phyloP scores from a whole-genome alignment of 768 basidiomycete genomes.

The Mycena rebaudengoi region DNA sequence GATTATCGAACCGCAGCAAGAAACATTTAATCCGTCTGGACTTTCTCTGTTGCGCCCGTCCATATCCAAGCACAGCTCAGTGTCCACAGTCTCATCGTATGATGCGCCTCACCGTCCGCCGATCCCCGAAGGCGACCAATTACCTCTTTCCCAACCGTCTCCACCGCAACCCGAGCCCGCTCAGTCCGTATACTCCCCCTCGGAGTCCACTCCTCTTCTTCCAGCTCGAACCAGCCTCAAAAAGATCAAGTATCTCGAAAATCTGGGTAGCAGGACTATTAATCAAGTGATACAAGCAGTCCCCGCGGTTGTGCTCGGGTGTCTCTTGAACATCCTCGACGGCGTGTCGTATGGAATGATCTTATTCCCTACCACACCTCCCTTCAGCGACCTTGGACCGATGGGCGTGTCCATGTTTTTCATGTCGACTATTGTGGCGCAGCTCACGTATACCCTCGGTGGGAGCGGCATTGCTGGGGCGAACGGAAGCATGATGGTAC shows the following conservation, averaged over 20 bases:
- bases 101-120: conserved; percentile 22
- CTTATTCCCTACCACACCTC: conserved; percentile 85
- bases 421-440: conserved; percentile 78
- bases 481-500: conserved; percentile 97
- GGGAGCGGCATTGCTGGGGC: conserved; percentile 91
- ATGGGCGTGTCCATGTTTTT: conserved; percentile 98
- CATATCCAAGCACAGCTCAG: conserved; percentile 7
- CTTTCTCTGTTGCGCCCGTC: conserved; percentile 45
- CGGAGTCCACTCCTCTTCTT: conserved; percentile 30
- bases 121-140: conserved; percentile 16
- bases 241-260: conserved; percentile 20
- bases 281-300: conserved; percentile 53
- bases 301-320: conserved; percentile 88
- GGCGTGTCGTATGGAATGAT: conserved; percentile 98
- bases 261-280: conserved; percentile 29
- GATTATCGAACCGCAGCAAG: neutral
- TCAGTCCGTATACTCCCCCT: conserved; percentile 25
- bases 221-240: neutral
- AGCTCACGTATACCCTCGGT: conserved; percentile 85
- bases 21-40: conserved; percentile 43
- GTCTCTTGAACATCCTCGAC: conserved; percentile 89
- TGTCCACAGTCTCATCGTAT: conserved; percentile 13
- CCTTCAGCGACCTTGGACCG: conserved; percentile 83
- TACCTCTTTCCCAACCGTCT: conserved; percentile 1
- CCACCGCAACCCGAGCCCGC: conserved; percentile 26